phyloP scores from a whole-genome alignment of 192 early-diverging fungal genomes.

The Physocladia obscura region DNA sequence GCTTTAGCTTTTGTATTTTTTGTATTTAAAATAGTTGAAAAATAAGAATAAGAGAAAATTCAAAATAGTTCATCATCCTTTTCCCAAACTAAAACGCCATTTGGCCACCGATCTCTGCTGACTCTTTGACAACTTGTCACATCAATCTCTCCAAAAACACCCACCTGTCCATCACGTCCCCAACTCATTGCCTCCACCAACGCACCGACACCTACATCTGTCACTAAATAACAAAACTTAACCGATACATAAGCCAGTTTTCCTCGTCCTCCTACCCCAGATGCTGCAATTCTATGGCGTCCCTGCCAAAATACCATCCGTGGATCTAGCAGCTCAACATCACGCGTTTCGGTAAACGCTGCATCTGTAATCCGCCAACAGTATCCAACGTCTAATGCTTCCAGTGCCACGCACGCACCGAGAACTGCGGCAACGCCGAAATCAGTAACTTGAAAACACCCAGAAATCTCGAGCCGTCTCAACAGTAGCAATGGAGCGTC shows the following conservation, averaged over 20 bases:
- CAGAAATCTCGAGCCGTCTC: background rate
- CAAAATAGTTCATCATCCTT: background rate
- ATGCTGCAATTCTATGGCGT: background rate
- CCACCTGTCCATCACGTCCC: background rate
- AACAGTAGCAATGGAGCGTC: background rate
- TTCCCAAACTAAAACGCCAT: background rate
- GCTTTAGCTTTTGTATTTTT: no score
- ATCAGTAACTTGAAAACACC: slow-evolving; percentile 27
- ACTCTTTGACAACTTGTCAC: slow-evolving; percentile 20
- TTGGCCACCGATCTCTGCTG: background rate
- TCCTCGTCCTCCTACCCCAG: background rate
- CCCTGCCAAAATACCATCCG: background rate
- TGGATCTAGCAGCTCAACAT: background rate
- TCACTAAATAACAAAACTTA: slow-evolving; percentile 23
- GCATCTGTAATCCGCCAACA: slow-evolving; percentile 25
- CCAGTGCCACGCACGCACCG: slow-evolving; percentile 2
- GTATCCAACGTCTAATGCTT: slow-evolving; percentile 26
- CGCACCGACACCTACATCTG: background rate
- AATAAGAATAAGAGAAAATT: no score
- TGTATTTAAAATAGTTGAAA: no score
- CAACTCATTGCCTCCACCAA: background rate
- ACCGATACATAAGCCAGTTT: background rate
- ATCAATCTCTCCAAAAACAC: background rate
- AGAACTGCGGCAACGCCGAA: slow-evolving; percentile 12
- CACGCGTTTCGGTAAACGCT: background rate